Conservation (phyloP, 768 basidiomycete genomes). For the Porphyrellus cyaneotinctus region DNA sequence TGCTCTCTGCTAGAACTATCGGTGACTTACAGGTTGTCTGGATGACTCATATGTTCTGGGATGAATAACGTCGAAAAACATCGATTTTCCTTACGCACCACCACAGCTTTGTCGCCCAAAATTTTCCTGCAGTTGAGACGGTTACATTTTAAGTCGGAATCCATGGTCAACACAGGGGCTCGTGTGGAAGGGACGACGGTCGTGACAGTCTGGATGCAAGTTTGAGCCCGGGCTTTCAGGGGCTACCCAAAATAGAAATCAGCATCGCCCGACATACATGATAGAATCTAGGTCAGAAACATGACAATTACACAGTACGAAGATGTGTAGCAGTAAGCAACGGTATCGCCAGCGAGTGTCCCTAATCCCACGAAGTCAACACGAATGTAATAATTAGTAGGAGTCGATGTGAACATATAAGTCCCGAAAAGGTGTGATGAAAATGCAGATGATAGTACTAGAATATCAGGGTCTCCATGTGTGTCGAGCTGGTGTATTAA, state of each 20-base stretch:
- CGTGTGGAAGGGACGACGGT: neutral
- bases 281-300: slow-evolving; percentile 19
- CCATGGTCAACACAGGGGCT: slow-evolving; percentile 41
- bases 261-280: neutral
- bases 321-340: slow-evolving; percentile 19
- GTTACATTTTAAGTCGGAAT: slow-evolving; percentile 75
- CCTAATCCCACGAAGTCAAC: slow-evolving; percentile 25
- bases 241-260: slow-evolving; percentile 14
- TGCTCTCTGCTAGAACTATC: neutral
- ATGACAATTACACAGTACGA: slow-evolving; percentile 26
- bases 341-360: slow-evolving; percentile 23
- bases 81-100: slow-evolving; percentile 47
- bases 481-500: slow-evolving; percentile 46
- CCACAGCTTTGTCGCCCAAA: slow-evolving; percentile 76
- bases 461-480: slow-evolving; percentile 62
- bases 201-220: too few species aligned
- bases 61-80: slow-evolving; percentile 4
- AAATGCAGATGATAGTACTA: slow-evolving; percentile 9
- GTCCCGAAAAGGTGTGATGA: slow-evolving; percentile 17
- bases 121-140: slow-evolving; percentile 67
- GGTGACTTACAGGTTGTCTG: slow-evolving; percentile 54
- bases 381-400: slow-evolving; percentile 28
- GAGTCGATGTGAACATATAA: slow-evolving; percentile 9
- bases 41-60: slow-evolving; percentile 10
- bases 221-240: too few species aligned